Base-by-base conservation (phyloP, 1,139 yeast species). In the Candida tropicalis region DNA sequence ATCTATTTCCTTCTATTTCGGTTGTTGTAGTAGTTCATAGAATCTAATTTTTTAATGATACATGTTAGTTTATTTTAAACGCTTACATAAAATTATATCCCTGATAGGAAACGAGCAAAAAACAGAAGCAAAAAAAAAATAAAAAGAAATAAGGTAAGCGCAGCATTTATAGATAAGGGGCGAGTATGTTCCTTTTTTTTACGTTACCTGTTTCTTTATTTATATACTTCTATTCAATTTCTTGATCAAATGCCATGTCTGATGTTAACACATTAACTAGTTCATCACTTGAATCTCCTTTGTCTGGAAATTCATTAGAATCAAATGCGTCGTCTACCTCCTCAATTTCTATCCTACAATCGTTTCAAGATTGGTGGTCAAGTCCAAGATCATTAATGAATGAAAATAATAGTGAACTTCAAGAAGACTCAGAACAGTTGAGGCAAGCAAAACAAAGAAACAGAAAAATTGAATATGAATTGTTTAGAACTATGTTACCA, bases 281-380 rank as follows among this genome's bases (percentile, higher is more conserved):
- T 12, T 35, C 45, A 3, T 22, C 38, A 25, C 9, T n/a, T n/a
- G n/a, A n/a, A n/a, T n/a, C n/a, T n/a, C n/a, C 39, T 2, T 18
- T 43, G n/a, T 28, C 36, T 10, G 32, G 40, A 9, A 27, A 22
- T 3, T 22, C 36, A 10, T 15, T 5, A 22, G 31, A 27, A 32
- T 27, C 39, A 15, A 26, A 15, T 9, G 20, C 35, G 8, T 22
- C 43, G 11, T 23, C 42, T 2, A 20, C 33, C 5, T 9, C 37
- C 5, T 68, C 73, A 2, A 61, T 70, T n/a, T 48, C 69, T 0
- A 22, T 67, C 6, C 35, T 42, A 9, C 55, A 57, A 28, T 70
- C 75, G 1, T 42, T 70, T 29, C 51, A 52, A 25, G 77, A 72
- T 52, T 72, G 77, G 77, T 71, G 77, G 76, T 42, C 52, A 2